A percentile compares a stretch with the other conserved stretches of the same genome.
These are phyloP conservation scores for Cyberlindnera lachancei DNA, from an alignment of 805 yeast genomes.

Conservation along the genomic window DNA sequence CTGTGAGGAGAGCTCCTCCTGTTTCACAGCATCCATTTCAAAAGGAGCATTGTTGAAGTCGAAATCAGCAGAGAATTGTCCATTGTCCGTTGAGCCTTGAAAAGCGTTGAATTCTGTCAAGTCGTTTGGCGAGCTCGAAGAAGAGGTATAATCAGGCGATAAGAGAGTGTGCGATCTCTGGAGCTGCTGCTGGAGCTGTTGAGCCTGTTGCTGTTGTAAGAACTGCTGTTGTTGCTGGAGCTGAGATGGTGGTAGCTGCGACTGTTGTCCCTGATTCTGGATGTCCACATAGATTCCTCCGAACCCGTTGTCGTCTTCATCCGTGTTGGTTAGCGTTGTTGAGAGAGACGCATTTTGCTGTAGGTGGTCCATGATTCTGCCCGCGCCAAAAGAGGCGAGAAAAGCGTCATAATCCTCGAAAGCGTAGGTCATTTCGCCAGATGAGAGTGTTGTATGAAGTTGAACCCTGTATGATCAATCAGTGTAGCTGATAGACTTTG, in stretches of 20 bases:
- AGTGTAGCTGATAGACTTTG: too few species aligned
- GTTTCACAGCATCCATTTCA: slow-evolving; percentile 6
- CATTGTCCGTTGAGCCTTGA: background rate
- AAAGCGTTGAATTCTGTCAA: background rate
- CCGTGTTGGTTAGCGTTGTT: slow-evolving; percentile 7
- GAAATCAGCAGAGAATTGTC: background rate
- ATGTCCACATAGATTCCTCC: slow-evolving; percentile 1
- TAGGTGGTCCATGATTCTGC: slow-evolving; percentile 8
- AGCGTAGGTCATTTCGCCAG: slow-evolving; percentile 21
- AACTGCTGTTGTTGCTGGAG: background rate
- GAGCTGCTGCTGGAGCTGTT: slow-evolving; percentile 1
- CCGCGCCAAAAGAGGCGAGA: slow-evolving; percentile 19
- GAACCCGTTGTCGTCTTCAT: slow-evolving; percentile 8
- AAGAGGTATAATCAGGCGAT: slow-evolving; percentile 12
- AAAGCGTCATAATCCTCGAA: slow-evolving; percentile 27
- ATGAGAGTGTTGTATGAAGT: too few species aligned
- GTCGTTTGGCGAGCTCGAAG: slow-evolving; percentile 13
- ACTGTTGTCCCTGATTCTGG: background rate
- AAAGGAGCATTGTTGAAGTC: slow-evolving; percentile 6
- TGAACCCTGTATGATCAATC: too few species aligned
- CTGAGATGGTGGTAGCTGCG: too few species aligned
- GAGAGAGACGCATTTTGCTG: slow-evolving; percentile 12
- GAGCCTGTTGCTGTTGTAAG: slow-evolving; percentile 3
- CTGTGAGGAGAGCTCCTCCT: slow-evolving; percentile 11
- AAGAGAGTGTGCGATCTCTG: slow-evolving; percentile 1